Conservation (phyloP, 164 flowering plant species). For the Cinnamomum micranthum region DNA sequence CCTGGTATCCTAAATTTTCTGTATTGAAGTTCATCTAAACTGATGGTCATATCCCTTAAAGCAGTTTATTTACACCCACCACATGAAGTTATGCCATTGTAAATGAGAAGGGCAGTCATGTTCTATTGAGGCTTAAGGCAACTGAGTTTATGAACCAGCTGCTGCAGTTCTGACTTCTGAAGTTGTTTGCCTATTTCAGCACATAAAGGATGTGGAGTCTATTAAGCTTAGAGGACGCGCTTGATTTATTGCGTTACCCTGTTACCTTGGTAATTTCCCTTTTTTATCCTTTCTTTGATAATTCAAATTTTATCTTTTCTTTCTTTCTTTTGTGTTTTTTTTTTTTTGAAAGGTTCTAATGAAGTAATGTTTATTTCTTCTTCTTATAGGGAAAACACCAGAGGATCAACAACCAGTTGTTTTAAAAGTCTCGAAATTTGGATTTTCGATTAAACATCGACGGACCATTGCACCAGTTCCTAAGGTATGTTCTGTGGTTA, state of each 20-base stretch:
- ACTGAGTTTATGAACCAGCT: neutral
- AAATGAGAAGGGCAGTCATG: neutral
- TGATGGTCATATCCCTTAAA: too few relatives aligned
- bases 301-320: neutral
- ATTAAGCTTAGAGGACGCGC: constrained; percentile 73
- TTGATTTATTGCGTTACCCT: constrained; percentile 74
- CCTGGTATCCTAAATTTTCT: neutral
- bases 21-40: neutral
- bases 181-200: constrained; percentile 30
- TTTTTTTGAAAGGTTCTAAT: too few relatives aligned
- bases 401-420: constrained; percentile 60
- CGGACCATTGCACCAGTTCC: constrained; percentile 64
- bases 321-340: too few relatives aligned
- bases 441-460: constrained; percentile 65
- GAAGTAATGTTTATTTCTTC: neutral
- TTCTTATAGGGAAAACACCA: constrained; percentile 69
- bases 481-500: constrained; percentile 38
- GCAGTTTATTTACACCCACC: neutral
- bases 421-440: constrained; percentile 51
- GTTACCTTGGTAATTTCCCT: constrained; percentile 49
- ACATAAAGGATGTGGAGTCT: constrained; percentile 58
- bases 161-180: neutral
- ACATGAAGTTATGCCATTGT: neutral
- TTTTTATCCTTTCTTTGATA: neutral
- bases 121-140: neutral